These are phyloP conservation scores for Aspergillus campestris DNA, from an alignment of 495 filamentous ascomycete genomes.

Conservation along the genomic window DNA sequence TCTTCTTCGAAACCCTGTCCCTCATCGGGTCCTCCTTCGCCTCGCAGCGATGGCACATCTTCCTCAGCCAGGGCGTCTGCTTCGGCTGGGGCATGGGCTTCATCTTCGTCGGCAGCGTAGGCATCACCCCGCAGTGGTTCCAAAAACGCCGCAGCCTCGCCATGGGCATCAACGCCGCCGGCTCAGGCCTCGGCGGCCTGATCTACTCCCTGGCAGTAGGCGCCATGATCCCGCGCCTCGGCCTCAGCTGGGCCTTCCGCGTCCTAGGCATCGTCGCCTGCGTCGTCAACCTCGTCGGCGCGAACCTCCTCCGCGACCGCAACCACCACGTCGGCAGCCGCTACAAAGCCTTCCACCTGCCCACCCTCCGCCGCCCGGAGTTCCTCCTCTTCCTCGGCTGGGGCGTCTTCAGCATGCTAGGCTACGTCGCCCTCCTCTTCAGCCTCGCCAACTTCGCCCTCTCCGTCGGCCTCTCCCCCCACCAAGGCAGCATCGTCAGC, in stretches of 20 bases:
- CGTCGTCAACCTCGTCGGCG: conserved; percentile 53
- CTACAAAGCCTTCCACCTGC: conserved; percentile 53
- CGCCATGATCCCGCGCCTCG: conserved; percentile 50
- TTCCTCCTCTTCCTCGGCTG: conserved; percentile 59
- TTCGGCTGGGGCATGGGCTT: conserved; percentile 74
- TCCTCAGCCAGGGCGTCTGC: conserved; percentile 67
- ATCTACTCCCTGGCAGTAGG: conserved; percentile 44
- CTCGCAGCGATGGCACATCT: conserved; percentile 61
- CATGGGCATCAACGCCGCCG: conserved; percentile 62
- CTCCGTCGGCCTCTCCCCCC: conserved; percentile 54
- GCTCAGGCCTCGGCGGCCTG: conserved; percentile 69
- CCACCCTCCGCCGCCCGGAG: conserved; percentile 50
- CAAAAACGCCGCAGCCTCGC: conserved; percentile 57
- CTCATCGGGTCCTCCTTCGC: conserved; percentile 62
- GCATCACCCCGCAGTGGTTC: conserved; percentile 77
- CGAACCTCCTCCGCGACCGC: conserved; percentile 57
- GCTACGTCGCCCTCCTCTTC: conserved; percentile 70
- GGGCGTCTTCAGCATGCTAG: conserved; percentile 64
- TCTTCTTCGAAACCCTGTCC: conserved; percentile 49
- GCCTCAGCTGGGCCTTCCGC: conserved; percentile 65
- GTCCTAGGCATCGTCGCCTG: conserved; percentile 61
- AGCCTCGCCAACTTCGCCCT: conserved; percentile 66
- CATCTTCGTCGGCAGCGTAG: conserved; percentile 61
- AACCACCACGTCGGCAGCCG: conserved; percentile 59
- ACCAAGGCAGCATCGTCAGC: conserved; percentile 60